Evolutionary conservation across 371 early-diverging fungal genomes (phyloP).

Genomic region (Mortierella sp.): DNA sequence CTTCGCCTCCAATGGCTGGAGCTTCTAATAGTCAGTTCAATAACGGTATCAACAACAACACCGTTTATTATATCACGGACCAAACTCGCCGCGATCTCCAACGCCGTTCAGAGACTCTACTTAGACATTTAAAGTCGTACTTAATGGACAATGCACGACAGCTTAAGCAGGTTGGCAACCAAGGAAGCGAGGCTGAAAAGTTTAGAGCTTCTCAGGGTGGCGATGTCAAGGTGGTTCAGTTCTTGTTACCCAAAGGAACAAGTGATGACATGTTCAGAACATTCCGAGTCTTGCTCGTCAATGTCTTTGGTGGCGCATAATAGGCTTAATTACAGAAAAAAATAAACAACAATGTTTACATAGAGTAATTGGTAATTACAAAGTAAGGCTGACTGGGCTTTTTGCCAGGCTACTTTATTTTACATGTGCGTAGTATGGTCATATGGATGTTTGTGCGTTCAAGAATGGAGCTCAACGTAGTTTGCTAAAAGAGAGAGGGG

Average conservation of each 20-base stretch:
- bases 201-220: constrained; percentile 53
- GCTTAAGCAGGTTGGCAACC: constrained; percentile 52
- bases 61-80: constrained; percentile 31
- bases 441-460: background rate
- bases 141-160: constrained; percentile 52
- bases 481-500: constrained; percentile 57
- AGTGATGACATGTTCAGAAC: constrained; percentile 51
- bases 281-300: constrained; percentile 26
- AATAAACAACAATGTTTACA: background rate
- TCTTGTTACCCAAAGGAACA: constrained; percentile 42
- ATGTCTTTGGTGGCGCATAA: constrained; percentile 50
- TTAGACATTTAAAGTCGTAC: constrained; percentile 45
- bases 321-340: background rate
- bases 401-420: background rate
- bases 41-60: constrained; percentile 4
- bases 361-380: too few species aligned
- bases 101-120: constrained; percentile 25
- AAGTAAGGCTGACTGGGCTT: too few species aligned
- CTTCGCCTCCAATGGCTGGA: constrained; percentile 16
- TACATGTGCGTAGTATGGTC: background rate
- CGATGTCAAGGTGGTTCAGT: constrained; percentile 52
- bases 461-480: constrained; percentile 63
- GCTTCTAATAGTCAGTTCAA: background rate
- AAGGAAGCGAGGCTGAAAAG: constrained; percentile 52
- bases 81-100: constrained; percentile 41